Percentiles rank a stretch among this genome's conserved stretches.
These are phyloP conservation scores for Termitomyces eurrhizus DNA, from an alignment of 768 basidiomycete genomes.

Conservation along the genomic window DNA sequence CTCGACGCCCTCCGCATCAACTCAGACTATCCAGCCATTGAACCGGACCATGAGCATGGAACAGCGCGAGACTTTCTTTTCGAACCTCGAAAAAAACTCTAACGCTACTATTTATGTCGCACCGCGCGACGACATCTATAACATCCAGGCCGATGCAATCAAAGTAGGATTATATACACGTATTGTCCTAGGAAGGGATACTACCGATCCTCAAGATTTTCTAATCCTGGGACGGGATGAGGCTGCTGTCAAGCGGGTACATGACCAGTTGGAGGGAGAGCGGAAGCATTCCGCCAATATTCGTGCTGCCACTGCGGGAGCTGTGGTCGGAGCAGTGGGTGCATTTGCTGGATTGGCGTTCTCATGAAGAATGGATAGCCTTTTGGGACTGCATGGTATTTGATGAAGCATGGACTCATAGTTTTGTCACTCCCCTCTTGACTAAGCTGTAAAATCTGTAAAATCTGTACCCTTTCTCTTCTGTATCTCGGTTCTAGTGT, in stretches of 20 bases:
- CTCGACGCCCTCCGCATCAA: conserved; percentile 7
- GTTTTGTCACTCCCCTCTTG: background rate
- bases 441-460: too few species aligned
- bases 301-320: conserved; percentile 49
- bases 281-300: conserved; percentile 24
- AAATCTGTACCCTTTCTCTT: background rate
- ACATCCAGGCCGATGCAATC: conserved; percentile 36
- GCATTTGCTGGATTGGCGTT: conserved; percentile 57
- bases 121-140: conserved; percentile 39
- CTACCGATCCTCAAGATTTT: conserved; percentile 34
- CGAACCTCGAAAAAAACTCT: conserved; percentile 37
- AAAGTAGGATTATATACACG: conserved; percentile 41
- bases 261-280: conserved; percentile 28
- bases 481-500: background rate
- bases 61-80: conserved; percentile 48
- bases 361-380: conserved; percentile 22
- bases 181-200: conserved; percentile 33
- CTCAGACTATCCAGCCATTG: conserved; percentile 24
- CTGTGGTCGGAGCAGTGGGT: conserved; percentile 58
- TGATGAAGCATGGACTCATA: background rate
- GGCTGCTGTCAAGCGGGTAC: conserved; percentile 39
- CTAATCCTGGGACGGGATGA: conserved; percentile 52
- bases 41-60: conserved; percentile 47
- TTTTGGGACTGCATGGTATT: background rate
- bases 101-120: conserved; percentile 48